Evolutionary conservation across 306 rosid genomes (phyloP).

Genomic region (Styphnolobium japonicum): DNA sequence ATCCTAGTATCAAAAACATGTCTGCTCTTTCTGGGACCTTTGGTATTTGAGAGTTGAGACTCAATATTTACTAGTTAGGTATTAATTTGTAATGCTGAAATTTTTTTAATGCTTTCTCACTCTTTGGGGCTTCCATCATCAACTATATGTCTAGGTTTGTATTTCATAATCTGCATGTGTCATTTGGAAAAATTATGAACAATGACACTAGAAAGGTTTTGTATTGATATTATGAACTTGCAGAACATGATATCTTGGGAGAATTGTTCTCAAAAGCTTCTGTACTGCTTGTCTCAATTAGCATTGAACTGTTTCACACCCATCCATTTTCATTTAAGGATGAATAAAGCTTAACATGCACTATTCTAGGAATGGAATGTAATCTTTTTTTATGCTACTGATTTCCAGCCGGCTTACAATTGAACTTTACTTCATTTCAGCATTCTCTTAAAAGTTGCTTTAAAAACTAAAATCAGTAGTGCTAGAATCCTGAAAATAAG

Average conservation of each 20-base stretch:
- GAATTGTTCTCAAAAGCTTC: not conserved
- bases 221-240: too few relatives aligned
- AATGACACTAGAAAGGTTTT: too few relatives aligned
- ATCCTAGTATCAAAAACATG: not conserved
- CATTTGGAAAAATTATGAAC: not conserved
- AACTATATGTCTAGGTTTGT: not conserved
- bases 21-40: not conserved
- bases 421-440: not conserved
- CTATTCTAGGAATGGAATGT: not conserved
- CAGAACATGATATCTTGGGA: too few relatives aligned
- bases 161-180: not conserved
- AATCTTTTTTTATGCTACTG: not conserved
- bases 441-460: not conserved
- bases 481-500: conserved; percentile 1
- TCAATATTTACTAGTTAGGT: not conserved
- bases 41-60: not conserved
- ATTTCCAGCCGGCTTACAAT: not conserved
- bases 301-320: not conserved
- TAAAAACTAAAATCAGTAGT: not conserved
- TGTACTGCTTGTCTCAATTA: not conserved
- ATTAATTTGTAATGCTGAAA: not conserved
- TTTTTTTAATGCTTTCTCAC: not conserved
- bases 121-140: not conserved
- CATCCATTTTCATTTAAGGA: not conserved
- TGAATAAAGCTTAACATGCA: not conserved